These are phyloP conservation scores for Irpex lacteus DNA, from an alignment of 1,284 basidiomycete genomes.

Conservation along the genomic window DNA sequence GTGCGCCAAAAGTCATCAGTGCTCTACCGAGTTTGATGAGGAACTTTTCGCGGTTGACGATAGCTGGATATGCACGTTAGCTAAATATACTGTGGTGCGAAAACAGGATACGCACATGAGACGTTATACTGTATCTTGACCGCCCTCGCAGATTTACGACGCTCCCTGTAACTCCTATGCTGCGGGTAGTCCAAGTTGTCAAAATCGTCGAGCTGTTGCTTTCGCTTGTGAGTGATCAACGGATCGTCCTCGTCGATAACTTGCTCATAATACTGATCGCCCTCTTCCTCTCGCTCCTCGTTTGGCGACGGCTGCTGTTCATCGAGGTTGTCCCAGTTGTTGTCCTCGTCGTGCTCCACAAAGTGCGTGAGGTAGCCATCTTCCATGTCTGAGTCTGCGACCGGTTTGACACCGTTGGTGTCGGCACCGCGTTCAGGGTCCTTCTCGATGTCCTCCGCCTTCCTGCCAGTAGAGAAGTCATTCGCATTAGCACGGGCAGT, in stretches of 20 bases:
- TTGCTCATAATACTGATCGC: conserved; percentile 10
- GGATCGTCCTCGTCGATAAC: conserved; percentile 31
- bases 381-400: neutral
- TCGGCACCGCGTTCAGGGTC: neutral
- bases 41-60: conserved; percentile 58
- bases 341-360: neutral
- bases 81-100: neutral
- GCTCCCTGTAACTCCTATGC: conserved; percentile 59
- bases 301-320: neutral
- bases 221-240: conserved; percentile 25
- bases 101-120: conserved; percentile 44
- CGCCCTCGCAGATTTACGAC: conserved; percentile 59
- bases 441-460: neutral
- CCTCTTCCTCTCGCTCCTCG: neutral
- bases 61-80: conserved; percentile 36
- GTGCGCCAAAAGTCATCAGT: conserved; percentile 70
- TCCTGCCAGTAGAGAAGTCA: neutral
- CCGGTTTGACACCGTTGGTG: neutral
- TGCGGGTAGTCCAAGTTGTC: conserved; percentile 57
- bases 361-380: neutral
- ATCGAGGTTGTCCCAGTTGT: neutral
- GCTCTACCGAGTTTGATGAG: conserved; percentile 61
- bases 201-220: conserved; percentile 47
- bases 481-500: neutral
- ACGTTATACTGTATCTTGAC: conserved; percentile 71